These are phyloP conservation scores for Pseudocercospora crystallina DNA, from an alignment of 2,329 filamentous ascomycete genomes.

Conservation along the genomic window DNA sequence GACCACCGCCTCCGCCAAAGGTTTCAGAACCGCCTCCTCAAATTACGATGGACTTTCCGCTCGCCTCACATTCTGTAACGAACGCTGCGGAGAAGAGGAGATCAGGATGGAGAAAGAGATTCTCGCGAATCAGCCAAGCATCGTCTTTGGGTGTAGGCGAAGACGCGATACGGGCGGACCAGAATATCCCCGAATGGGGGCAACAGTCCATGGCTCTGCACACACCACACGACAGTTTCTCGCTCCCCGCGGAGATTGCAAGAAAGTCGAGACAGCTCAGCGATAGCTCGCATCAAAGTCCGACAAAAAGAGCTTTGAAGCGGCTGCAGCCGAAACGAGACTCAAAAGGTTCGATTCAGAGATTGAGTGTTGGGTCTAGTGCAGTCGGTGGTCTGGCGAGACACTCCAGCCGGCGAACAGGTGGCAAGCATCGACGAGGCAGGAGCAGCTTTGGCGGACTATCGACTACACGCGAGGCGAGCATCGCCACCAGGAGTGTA, in stretches of 20 bases:
- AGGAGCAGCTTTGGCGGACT: conserved; percentile 27
- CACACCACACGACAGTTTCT: conserved; percentile 45
- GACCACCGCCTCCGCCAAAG: conserved; percentile 6
- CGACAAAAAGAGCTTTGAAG: conserved; percentile 32
- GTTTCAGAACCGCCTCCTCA: conserved; percentile 40
- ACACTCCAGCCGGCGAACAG: conserved; percentile 23
- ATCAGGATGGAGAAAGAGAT: conserved; percentile 31
- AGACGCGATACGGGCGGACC: conserved; percentile 38
- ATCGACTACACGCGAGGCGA: conserved; percentile 30
- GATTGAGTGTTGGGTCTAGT: conserved; percentile 27
- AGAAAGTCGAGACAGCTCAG: conserved; percentile 34
- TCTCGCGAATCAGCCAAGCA: conserved; percentile 37
- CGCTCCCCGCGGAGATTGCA: conserved; percentile 42
- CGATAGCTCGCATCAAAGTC: conserved; percentile 20
- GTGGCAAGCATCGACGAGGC: conserved; percentile 22
- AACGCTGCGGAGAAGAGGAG: conserved; percentile 24
- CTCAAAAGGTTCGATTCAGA: conserved; percentile 26
- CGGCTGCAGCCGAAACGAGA: conserved; percentile 30
- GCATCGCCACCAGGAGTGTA: conserved; percentile 19
- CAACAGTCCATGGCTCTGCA: conserved; percentile 38
- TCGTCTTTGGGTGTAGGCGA: conserved; percentile 42
- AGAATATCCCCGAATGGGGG: conserved; percentile 42
- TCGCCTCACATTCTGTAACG: neutral
- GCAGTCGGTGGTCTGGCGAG: conserved; percentile 34
- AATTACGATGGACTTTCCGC: conserved; percentile 36